phyloP scores from a whole-genome alignment of 805 yeast species.

The Yarrowia phangngaensis region DNA sequence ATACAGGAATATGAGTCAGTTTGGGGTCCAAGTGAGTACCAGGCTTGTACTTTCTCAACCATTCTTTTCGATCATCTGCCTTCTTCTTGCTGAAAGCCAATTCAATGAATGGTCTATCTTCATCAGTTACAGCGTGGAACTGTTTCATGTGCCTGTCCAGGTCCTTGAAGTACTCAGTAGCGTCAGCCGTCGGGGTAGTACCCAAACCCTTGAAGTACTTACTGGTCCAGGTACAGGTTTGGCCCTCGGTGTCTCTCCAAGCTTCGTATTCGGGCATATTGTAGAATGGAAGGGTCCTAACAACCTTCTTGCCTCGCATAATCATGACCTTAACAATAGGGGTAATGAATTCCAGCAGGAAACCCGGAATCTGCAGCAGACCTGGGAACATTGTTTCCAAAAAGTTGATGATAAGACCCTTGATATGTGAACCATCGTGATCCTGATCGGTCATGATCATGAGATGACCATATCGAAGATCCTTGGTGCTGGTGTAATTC shows the following conservation, averaged over 20 bases:
- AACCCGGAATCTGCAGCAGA: constrained; percentile 81
- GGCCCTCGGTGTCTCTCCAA: constrained; percentile 87
- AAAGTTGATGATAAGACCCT: constrained; percentile 90
- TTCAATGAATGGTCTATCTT: constrained; percentile 73
- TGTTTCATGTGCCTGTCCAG: constrained; percentile 80
- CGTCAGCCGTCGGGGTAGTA: constrained; percentile 80
- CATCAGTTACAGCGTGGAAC: constrained; percentile 73
- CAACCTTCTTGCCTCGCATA: constrained; percentile 46
- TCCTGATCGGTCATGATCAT: constrained; percentile 99
- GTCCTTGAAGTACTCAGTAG: constrained; percentile 80
- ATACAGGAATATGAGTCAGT: constrained; percentile 72
- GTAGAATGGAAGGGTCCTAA: constrained; percentile 66
- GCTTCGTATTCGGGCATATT: constrained; percentile 92
- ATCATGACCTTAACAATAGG: constrained; percentile 92
- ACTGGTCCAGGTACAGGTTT: constrained; percentile 73
- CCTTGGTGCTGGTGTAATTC: constrained; percentile 64
- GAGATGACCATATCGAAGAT: constrained; percentile 87
- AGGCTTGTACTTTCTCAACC: constrained; percentile 87
- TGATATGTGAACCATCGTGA: constrained; percentile 98
- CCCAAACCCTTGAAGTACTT: constrained; percentile 99
- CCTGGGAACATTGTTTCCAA: constrained; percentile 94
- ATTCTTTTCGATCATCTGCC: constrained; percentile 95
- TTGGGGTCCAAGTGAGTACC: constrained; percentile 89
- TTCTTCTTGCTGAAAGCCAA: constrained; percentile 90
- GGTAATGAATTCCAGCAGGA: constrained; percentile 87